These are phyloP conservation scores for Flaveria robusta DNA, from an alignment of 129 eudicot species.

Conservation along the genomic window DNA sequence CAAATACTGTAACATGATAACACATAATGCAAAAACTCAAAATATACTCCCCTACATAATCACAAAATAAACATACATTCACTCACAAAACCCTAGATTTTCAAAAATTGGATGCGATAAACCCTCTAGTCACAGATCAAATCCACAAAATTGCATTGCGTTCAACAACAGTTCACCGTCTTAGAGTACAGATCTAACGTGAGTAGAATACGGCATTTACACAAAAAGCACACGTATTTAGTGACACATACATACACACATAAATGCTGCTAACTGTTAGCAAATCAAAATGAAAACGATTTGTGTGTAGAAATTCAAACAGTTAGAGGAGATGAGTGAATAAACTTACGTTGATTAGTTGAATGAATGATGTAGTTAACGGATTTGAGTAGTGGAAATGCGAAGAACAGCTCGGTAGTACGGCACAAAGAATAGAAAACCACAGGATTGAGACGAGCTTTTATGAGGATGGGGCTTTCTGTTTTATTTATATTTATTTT, in stretches of 20 bases:
- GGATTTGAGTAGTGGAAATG: conserved; percentile 12
- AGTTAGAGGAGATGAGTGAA: background rate
- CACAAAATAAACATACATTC: conserved; percentile 25
- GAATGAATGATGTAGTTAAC: conserved; percentile 21
- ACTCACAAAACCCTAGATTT: conserved; percentile 37
- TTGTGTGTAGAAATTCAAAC: conserved; percentile 25
- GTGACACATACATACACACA: conserved; percentile 33
- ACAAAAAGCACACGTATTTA: conserved; percentile 53
- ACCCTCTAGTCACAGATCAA: conserved; percentile 25
- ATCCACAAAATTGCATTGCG: conserved; percentile 23
- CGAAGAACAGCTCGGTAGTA: conserved; percentile 48
- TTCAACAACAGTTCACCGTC: conserved; percentile 18
- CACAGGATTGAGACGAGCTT: conserved; percentile 69
- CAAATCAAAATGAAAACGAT: conserved; percentile 25
- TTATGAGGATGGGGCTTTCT: conserved; percentile 53
- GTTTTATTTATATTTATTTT: conserved; percentile 24
- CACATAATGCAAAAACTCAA: conserved; percentile 47
- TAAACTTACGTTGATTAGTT: conserved; percentile 43
- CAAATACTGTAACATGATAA: conserved; percentile 48
- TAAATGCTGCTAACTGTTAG: background rate
- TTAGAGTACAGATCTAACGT: conserved; percentile 4
- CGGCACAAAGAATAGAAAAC: conserved; percentile 52
- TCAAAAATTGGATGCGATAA: conserved; percentile 8
- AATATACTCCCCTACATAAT: conserved; percentile 12
- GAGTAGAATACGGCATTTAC: conserved; percentile 27